A percentile compares a stretch with the other conserved stretches of the same genome.
These are phyloP conservation scores for Colletotrichum gigasporum DNA, from an alignment of 2,329 filamentous ascomycete species.

Conservation along the genomic window DNA sequence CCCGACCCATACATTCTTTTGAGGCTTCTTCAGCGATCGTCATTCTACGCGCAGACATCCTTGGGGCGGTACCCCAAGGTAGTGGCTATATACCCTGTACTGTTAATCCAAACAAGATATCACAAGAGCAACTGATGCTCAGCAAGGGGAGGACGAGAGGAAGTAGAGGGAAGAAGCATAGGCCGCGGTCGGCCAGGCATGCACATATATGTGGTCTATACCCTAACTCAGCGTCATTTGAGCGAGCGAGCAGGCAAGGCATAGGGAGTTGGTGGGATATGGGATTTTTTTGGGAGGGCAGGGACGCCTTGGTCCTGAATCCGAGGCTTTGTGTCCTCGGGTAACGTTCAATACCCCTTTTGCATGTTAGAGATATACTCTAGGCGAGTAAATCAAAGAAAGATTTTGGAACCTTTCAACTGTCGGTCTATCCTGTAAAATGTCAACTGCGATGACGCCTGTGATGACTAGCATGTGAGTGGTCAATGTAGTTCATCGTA, in stretches of 20 bases:
- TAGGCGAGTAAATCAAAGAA: conserved; percentile 17
- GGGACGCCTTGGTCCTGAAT: conserved; percentile 4
- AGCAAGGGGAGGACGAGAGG: background rate
- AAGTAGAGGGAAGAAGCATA: background rate
- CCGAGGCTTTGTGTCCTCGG: conserved; percentile 2
- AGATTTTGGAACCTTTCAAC: background rate
- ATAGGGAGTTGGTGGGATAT: conserved; percentile 22
- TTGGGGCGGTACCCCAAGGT: background rate
- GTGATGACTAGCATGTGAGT: too few species aligned
- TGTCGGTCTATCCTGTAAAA: background rate
- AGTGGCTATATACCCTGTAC: conserved; percentile 27
- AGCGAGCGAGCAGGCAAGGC: conserved; percentile 22
- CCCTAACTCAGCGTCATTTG: conserved; percentile 31
- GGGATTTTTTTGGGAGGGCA: conserved; percentile 12
- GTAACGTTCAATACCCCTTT: conserved; percentile 29
- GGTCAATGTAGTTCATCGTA: too few species aligned
- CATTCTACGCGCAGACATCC: background rate
- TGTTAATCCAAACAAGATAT: conserved; percentile 21
- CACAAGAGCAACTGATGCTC: conserved; percentile 18
- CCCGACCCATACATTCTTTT: conserved; percentile 13
- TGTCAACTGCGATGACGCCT: too few species aligned
- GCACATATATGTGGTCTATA: conserved; percentile 31
- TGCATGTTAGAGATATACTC: conserved; percentile 22
- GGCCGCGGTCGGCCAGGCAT: conserved; percentile 13
- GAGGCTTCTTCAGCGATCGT: background rate